Evolutionary conservation across 768 basidiomycete genomes (phyloP), one percentile per base, ranked within the genome.

Genomic region (Mycena rosella): DNA sequence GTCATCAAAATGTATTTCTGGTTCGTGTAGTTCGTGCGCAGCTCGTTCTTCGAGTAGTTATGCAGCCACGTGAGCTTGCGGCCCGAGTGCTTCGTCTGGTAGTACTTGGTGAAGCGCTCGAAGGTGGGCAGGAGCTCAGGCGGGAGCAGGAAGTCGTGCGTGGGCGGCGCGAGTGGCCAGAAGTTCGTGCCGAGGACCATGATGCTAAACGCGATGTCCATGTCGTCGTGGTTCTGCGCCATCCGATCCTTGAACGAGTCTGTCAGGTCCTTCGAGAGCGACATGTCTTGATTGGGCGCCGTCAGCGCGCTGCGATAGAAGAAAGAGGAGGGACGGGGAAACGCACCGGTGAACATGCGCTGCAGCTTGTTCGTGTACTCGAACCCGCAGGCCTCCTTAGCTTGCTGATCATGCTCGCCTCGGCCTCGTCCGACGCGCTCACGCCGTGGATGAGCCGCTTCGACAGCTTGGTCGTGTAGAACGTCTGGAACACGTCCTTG

Each of bases 61-160:
- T 97, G 99, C n/a, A 99, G 82, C 97, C 97, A 99, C 0, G 95
- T 96, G 45, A 99, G 86, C 77, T 97, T 97, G 67, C 97, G 92
- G n/a, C 96, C 97, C 2, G 92, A 94, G 78, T 97, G 95, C 80
- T 70, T 70, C 5, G 66, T 90, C 76, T 94, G 93, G 78, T 99
- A 98, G 82, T 96, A 99, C 65, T 89, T 88, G 71, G 90, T 89
- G 85, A 99, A 99, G 48, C 95, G 89, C 65, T 96, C 92, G 75
- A 96, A 96, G 8, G 93, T 95, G 24, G 92, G 87, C 20, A 90
- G 83, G 67, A 99, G 90, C 78, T 99, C 96, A 4, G 88, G 80
- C 0, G 98, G 98, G 57, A 98, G 92, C 68, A 90, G 88, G 78
- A 96, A 96, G 65, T 96, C 94, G 75, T 94, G 92, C 61, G 85